phyloP scores from a whole-genome alignment of 495 filamentous ascomycete genomes.

The Lasiosphaeria miniovina region DNA sequence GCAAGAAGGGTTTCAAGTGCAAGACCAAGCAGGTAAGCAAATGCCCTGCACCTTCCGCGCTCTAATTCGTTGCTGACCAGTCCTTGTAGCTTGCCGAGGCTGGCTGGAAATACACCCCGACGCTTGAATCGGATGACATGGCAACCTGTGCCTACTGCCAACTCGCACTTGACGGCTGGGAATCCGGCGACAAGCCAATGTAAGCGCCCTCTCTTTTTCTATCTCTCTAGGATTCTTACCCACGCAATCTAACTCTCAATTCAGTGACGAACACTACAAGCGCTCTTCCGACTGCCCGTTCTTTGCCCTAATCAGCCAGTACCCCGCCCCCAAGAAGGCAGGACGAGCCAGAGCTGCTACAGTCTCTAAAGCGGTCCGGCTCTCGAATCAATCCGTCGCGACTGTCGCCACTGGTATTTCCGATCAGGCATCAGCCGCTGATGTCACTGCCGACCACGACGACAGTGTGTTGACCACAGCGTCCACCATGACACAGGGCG shows the following conservation, averaged over 20 bases:
- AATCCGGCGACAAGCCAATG: constrained; percentile 83
- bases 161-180: constrained; percentile 85
- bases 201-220: constrained; percentile 42
- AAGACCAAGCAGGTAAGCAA: constrained; percentile 74
- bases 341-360: constrained; percentile 53
- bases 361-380: constrained; percentile 65
- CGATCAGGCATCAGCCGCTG: constrained; percentile 46
- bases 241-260: constrained; percentile 18
- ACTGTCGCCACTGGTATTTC: constrained; percentile 55
- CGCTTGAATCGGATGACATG: constrained; percentile 73
- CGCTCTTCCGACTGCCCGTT: constrained; percentile 79
- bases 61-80: constrained; percentile 22
- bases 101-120: constrained; percentile 92
- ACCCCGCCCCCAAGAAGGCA: constrained; percentile 46
- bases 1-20: constrained; percentile 82
- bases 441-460: constrained; percentile 56
- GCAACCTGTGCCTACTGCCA: constrained; percentile 86
- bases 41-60: not conserved
- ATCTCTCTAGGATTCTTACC: not conserved
- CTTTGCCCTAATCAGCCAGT: constrained; percentile 57
- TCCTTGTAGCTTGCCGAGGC: constrained; percentile 73
- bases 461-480: constrained; percentile 65
- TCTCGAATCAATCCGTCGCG: constrained; percentile 65
- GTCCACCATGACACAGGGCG: constrained; percentile 53
- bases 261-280: constrained; percentile 78